These are phyloP conservation scores for Angophora floribunda DNA, from an alignment of 345 rosid genomes.

Conservation along the genomic window DNA sequence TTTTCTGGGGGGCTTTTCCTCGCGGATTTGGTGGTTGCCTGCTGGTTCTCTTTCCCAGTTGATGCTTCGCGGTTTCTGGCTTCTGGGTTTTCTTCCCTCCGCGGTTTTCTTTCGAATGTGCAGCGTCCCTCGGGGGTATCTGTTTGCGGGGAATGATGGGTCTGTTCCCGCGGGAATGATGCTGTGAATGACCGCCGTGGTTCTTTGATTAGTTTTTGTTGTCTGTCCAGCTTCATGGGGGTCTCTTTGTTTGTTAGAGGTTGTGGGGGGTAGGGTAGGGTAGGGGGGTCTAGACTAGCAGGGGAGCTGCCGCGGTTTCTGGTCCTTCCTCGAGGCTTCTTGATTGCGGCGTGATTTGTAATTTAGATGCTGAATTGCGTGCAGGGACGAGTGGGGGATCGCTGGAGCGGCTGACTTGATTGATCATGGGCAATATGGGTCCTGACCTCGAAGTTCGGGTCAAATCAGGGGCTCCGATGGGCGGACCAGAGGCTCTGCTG, in stretches of 20 bases:
- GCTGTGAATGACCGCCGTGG: neutral
- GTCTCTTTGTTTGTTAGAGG: neutral
- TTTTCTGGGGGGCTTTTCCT: neutral
- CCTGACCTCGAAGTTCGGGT: conserved; percentile 26
- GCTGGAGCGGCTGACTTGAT: neutral
- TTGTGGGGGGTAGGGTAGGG: neutral
- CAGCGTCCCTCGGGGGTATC: neutral
- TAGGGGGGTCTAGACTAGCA: neutral
- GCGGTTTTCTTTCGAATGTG: neutral
- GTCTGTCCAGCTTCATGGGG: neutral
- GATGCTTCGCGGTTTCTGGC: neutral
- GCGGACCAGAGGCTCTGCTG: neutral
- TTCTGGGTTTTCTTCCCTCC: neutral
- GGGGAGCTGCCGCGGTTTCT: neutral
- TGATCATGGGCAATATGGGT: conserved; percentile 9
- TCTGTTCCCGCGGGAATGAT: neutral
- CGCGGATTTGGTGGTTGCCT: neutral
- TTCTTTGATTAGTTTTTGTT: neutral
- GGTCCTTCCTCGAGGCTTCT: neutral
- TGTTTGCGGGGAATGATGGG: neutral
- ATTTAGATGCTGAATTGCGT: neutral
- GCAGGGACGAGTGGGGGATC: neutral
- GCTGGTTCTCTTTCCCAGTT: neutral
- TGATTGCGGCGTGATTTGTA: neutral
- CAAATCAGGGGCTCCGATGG: conserved; percentile 7